Evolutionary conservation across 345 rosid genomes (phyloP).

Genomic region (Eucalyptus rudis): DNA sequence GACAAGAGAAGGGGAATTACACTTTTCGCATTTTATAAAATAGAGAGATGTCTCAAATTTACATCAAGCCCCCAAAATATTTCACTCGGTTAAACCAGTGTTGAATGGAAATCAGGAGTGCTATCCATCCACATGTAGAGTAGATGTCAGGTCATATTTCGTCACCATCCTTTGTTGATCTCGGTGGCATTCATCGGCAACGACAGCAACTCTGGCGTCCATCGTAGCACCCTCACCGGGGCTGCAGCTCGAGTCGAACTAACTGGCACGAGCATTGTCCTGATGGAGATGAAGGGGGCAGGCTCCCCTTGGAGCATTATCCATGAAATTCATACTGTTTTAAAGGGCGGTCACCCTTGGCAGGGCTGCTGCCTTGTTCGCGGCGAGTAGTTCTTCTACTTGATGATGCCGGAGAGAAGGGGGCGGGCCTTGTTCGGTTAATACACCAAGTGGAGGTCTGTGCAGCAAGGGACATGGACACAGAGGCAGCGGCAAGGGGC

Average conservation of each 20-base stretch:
- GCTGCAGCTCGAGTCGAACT: too few species aligned
- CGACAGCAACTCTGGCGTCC: neutral
- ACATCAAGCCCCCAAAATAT: neutral
- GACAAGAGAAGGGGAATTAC: neutral
- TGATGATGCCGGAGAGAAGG: too few species aligned
- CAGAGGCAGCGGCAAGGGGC: neutral
- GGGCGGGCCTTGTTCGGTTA: accelerated
- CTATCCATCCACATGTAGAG: neutral
- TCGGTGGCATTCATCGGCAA: neutral
- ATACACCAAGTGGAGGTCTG: neutral
- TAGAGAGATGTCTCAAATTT: neutral
- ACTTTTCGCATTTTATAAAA: neutral
- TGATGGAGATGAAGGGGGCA: neutral
- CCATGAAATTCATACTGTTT: neutral
- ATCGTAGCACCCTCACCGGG: neutral
- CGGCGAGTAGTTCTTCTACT: too few species aligned
- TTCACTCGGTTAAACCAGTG: neutral
- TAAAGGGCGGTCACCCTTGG: neutral
- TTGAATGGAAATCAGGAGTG: neutral
- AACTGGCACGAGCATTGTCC: too few species aligned
- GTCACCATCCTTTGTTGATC: too few species aligned
- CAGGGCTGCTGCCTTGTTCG: accelerated
- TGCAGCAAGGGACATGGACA: too few species aligned
- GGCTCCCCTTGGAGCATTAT: neutral
- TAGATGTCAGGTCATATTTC: neutral